Evolutionary conservation across 495 filamentous ascomycete genomes (phyloP), one percentile per base, ranked within the genome.

Genomic region (Neurospora tetraspora): DNA sequence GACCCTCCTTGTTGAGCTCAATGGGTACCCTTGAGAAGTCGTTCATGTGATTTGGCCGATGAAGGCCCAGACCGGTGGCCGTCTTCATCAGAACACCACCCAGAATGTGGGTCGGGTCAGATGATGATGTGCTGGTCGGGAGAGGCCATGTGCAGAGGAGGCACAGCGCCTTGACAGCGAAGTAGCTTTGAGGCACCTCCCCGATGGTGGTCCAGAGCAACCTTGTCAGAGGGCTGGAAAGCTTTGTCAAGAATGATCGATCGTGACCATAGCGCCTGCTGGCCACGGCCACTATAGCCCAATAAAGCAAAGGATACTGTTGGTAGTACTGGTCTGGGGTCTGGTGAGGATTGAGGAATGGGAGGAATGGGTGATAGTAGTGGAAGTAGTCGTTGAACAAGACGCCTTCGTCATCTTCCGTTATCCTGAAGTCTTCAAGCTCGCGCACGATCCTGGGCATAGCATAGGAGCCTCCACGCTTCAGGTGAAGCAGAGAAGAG

Each of bases 61-160:
- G 94, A 69, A 98, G 87, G 69, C 94, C 94, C 72, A 95, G 91
- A 74, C 95, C 93, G 81, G 94, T 94, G 16, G 94, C 92, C 70
- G 94, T 89, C 79, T 97, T 94, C 86, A 97, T 92, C 94, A 97
- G 94, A 76, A 96, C 87, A 37, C 94, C 94, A 76, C 91, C 90
- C 12, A 97, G 85, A 83, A 96, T 97, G 77, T 96, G 94, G 0
- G 94, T 97, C 2, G 93, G 93, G 79, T 98, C 94, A 8, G 88
- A 89, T 5, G 92, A 92, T 8, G 93, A 96, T 27, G 91, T 95
- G 79, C 91, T 94, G 4, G 91, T 93, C 5, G 94, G 94, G 31
- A 97, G 86, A 12, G 94, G 94, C 94, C 94, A 98, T 9, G 92
- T 91, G 82, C 94, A 98, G 45, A 98, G 84, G 36, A 98, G 79